Conservation (phyloP, 2,329 filamentous ascomycete species). For the Fusarium incarnatum region DNA sequence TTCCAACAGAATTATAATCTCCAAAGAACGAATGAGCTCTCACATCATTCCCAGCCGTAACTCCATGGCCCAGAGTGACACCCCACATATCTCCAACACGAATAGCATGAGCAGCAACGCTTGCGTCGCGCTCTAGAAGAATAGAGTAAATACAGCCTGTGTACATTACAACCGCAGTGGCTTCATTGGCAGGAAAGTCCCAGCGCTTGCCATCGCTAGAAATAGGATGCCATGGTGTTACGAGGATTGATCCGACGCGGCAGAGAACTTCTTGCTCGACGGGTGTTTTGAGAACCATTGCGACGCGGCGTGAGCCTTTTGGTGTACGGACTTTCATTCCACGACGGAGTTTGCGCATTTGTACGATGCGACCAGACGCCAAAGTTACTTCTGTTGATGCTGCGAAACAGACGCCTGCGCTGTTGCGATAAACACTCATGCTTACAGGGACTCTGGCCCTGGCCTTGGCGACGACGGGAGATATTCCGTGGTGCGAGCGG, state of each 20-base stretch:
- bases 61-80: conserved; percentile 69
- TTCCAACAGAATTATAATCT: conserved; percentile 58
- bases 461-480: not conserved
- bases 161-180: conserved; percentile 53
- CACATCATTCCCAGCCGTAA: conserved; percentile 51
- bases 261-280: conserved; percentile 58
- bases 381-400: conserved; percentile 61
- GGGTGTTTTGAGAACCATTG: conserved; percentile 62
- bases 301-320: conserved; percentile 60
- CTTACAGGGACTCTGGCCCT: conserved; percentile 34
- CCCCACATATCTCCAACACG: conserved; percentile 61
- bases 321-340: conserved; percentile 65
- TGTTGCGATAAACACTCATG: conserved; percentile 60
- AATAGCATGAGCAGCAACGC: conserved; percentile 63
- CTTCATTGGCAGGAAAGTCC: conserved; percentile 59
- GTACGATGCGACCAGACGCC: conserved; percentile 53
- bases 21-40: conserved; percentile 68
- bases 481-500: not conserved
- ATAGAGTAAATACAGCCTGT: conserved; percentile 68
- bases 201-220: conserved; percentile 54
- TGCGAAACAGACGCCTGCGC: conserved; percentile 63
- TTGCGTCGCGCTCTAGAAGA: conserved; percentile 60
- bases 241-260: conserved; percentile 58
- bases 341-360: conserved; percentile 57
- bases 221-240: conserved; percentile 72